Evolutionary conservation across 139 green algal species (phyloP), one percentile per base, ranked within the genome.

Genomic region (Chlamydomonas eustigma): DNA sequence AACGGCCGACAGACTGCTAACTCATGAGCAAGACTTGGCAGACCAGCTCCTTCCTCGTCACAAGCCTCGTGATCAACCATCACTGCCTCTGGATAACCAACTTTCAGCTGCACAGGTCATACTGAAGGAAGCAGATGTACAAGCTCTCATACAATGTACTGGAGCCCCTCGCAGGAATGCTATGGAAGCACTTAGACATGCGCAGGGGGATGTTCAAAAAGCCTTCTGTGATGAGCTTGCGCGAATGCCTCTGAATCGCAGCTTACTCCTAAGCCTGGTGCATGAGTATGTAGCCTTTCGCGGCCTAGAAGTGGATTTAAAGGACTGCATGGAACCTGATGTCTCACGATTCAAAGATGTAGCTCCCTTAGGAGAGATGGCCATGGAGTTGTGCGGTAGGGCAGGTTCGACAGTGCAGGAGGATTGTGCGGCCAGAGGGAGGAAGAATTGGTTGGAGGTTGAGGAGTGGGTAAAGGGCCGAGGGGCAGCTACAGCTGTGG

Each of bases 11-110:
- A 51, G 65, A 34, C 51, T 65, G 51, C 65, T 64, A n/a, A n/a
- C n/a, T n/a, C 39, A 65, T 50, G 32, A 52, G 31, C 28, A 65
- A 39, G 51, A 69, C 1, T 50, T 75, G 39, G 67, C 67, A 8
- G 39, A 71, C 50, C 34, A 65, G 32, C 51, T 76, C 73, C 81
- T 83, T 39, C 32, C 65, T 25, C 50, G 33, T 22, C 34, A 28
- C 2, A 74, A 36, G 12, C 67, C 50, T 2, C 72, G 77, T 4
- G 76, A 84, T 37, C 58, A 76, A 6, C 38, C 66, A 33, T 66
- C 81, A 39, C 71, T 88, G 64, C 82, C 74, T 1, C 63, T n/a
- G n/a, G n/a, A n/a, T n/a, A n/a, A n/a, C n/a, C n/a, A 35, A 37
- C 72, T 79, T 37, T 67, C 58, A 25, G 33, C 44, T 28, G 44